Evolutionary conservation across 2,329 filamentous ascomycete genomes (phyloP).

Genomic region (Cladosporium cucumerinum): DNA sequence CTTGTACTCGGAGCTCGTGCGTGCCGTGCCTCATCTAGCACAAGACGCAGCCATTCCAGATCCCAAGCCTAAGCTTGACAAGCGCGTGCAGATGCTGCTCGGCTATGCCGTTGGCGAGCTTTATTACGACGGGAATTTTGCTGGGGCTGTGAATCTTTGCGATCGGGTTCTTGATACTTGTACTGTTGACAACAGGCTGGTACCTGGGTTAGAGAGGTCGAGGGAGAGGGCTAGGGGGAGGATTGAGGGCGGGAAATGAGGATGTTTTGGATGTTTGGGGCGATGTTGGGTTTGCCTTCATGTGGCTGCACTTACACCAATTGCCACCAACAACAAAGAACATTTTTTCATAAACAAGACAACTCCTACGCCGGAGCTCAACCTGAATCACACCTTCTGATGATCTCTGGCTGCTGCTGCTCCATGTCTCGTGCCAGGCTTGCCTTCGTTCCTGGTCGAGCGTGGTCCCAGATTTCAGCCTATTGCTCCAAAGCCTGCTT

Average conservation of each 20-base stretch:
- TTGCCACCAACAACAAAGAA: background rate
- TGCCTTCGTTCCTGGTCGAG: background rate
- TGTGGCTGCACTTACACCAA: background rate
- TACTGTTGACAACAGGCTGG: constrained; percentile 25
- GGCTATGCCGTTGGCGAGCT: constrained; percentile 57
- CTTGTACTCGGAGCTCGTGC: constrained; percentile 23
- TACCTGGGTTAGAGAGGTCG: constrained; percentile 27
- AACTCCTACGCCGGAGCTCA: background rate
- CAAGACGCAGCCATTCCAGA: background rate
- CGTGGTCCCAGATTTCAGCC: background rate
- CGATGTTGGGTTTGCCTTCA: background rate
- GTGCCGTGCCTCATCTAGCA: constrained; percentile 21
- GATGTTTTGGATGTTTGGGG: background rate
- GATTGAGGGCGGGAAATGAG: constrained; percentile 10
- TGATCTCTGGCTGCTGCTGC: background rate
- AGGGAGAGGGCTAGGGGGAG: constrained; percentile 22
- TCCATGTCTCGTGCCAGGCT: background rate
- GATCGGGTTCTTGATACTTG: constrained; percentile 23
- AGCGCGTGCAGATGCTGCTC: constrained; percentile 37
- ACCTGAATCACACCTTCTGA: background rate
- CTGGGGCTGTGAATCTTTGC: constrained; percentile 4
- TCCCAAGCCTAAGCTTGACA: constrained; percentile 26
- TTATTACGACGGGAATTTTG: constrained; percentile 40
- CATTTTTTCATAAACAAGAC: background rate
- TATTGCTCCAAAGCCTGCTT: background rate